Evolutionary conservation across 495 filamentous ascomycete species (phyloP).

Genomic region (Elaphomyces granulatus): DNA sequence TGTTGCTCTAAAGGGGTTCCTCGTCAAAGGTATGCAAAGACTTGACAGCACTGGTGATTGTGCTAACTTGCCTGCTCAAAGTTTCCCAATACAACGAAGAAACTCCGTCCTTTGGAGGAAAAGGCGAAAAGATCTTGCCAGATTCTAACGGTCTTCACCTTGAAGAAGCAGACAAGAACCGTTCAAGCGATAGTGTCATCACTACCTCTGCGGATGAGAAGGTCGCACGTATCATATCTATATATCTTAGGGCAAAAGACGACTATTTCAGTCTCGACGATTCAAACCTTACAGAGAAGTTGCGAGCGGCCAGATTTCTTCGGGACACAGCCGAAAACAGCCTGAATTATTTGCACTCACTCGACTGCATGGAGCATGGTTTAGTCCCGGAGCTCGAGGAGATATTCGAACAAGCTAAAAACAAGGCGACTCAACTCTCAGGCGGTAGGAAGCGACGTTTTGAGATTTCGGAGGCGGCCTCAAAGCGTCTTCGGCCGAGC

Average conservation of each 20-base stretch:
- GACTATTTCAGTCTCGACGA: conserved; percentile 19
- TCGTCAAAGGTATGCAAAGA: conserved; percentile 12
- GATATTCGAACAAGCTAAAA: conserved; percentile 15
- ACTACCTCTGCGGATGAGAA: no score
- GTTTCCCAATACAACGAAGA: no score
- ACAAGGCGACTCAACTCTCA: conserved; percentile 22
- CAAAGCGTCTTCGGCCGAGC: background rate
- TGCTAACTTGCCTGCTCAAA: no score
- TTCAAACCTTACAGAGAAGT: conserved; percentile 6
- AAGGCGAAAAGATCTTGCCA: no score
- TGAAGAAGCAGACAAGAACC: no score
- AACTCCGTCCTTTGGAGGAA: no score
- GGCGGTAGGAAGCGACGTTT: conserved; percentile 34
- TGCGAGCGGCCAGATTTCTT: conserved; percentile 27
- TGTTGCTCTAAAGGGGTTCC: conserved; percentile 7
- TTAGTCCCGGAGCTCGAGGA: conserved; percentile 21
- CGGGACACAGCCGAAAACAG: conserved; percentile 36
- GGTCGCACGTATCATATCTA: conserved; percentile 18
- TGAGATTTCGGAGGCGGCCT: conserved; percentile 10
- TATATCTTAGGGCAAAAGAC: conserved; percentile 25
- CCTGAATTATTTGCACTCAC: conserved; percentile 19
- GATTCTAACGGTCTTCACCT: no score
- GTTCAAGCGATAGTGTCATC: no score
- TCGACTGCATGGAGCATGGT: conserved; percentile 11
- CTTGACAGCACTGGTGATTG: no score